phyloP scores from a whole-genome alignment of 2,329 filamentous ascomycete species.

The Alternaria infectoria region DNA sequence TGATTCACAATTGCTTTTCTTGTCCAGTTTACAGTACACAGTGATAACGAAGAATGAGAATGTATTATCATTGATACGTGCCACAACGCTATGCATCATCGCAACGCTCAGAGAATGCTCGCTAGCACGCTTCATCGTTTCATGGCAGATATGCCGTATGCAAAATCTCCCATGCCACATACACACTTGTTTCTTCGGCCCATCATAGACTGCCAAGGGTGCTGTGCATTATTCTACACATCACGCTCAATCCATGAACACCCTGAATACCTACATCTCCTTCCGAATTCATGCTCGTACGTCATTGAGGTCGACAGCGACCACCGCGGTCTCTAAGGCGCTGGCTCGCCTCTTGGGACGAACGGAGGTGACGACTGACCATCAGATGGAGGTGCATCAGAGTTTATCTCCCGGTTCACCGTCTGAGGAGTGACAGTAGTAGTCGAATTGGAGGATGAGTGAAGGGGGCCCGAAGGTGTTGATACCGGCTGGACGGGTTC shows the following conservation, averaged over 20 bases:
- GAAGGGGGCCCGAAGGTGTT: constrained; percentile 5
- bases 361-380: neutral
- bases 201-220: neutral
- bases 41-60: neutral
- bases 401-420: neutral
- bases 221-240: neutral
- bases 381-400: neutral
- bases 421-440: constrained; percentile 11
- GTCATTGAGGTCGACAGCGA: neutral
- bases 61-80: neutral
- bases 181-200: neutral
- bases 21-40: neutral
- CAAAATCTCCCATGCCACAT: neutral
- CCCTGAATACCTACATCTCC: neutral
- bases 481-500: neutral
- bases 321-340: neutral
- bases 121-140: neutral
- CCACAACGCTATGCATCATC: neutral
- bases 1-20: too few relatives aligned
- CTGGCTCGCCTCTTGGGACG: neutral
- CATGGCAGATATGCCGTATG: neutral
- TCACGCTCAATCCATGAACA: neutral
- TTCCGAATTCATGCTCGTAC: neutral
- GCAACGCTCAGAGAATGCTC: neutral
- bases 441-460: constrained; percentile 10